Conservation (phyloP, 2,329 filamentous ascomycete species). For the Aspergillus ochraceoroseus region DNA sequence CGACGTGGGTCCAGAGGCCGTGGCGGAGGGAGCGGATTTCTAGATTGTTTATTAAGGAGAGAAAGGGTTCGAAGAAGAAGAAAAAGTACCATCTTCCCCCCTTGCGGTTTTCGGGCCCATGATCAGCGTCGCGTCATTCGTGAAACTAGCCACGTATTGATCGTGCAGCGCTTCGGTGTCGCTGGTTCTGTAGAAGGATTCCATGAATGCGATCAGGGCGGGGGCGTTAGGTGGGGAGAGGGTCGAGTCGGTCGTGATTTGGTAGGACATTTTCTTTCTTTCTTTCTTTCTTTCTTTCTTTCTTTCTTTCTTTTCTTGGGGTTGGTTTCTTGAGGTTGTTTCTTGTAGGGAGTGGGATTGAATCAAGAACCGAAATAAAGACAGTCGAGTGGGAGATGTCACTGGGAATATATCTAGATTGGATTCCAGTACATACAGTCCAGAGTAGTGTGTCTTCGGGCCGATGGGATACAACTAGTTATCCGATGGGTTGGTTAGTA, state of each 20-base stretch:
- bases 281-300: slow-evolving; percentile 3
- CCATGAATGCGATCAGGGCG: slow-evolving; percentile 31
- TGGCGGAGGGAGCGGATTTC: slow-evolving; percentile 35
- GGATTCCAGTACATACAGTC: too few species aligned
- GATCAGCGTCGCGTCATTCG: slow-evolving; percentile 34
- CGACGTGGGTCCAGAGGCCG: slow-evolving; percentile 36
- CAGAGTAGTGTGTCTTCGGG: too few species aligned
- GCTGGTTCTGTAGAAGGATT: slow-evolving; percentile 37
- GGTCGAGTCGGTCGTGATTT: slow-evolving; percentile 26
- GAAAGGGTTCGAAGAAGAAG: not conserved
- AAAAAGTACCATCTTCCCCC: slow-evolving; percentile 28
- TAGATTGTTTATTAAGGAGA: slow-evolving; percentile 9
- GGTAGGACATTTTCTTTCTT: slow-evolving; percentile 29
- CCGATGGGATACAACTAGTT: too few species aligned
- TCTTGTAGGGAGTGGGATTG: too few species aligned
- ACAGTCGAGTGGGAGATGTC: too few species aligned
- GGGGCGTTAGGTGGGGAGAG: slow-evolving; percentile 25
- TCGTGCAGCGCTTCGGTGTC: slow-evolving; percentile 35
- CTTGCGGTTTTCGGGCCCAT: slow-evolving; percentile 37
- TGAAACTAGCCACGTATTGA: slow-evolving; percentile 35
- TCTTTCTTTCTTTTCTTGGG: too few species aligned
- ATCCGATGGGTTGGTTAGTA: too few species aligned
- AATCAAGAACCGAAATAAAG: too few species aligned
- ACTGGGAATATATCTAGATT: too few species aligned
- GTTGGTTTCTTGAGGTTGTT: too few species aligned